Evolutionary conservation across 2,329 filamentous ascomycete species (phyloP), one percentile per base, ranked within the genome.

Genomic region (Tympanopsis confertula): DNA sequence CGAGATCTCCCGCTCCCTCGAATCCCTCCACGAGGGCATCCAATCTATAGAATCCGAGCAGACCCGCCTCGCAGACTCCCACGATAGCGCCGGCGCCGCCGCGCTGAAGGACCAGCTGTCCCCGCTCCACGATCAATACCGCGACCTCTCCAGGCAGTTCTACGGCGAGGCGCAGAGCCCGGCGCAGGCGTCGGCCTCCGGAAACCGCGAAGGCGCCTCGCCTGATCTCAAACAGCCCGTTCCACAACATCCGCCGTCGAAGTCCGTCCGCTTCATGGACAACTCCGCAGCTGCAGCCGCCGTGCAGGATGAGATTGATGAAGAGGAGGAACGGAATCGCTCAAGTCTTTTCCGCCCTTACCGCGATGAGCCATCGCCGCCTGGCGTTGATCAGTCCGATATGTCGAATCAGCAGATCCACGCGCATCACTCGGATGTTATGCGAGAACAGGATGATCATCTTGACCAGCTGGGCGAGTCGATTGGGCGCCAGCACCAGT

Each of bases 391-490:
- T 45, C 69, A 78, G 13, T 60, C 59, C 4, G 55, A 61, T 7
- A 67, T 94, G 53, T 69, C 72, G 54, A 96, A 96, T 58, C 68
- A 81, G 56, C 86, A 95, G 60, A 80, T 96, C 45, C 84, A 95
- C 61, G 68, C 72, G 17, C 88, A 93, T 58, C 91, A 98, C 61
- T 66, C 71, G 39, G 77, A 78, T 44, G 78, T 94, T 19, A 66
- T 98, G 26, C 70, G 72, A n/a, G 80, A 95, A 44, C 91, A 98
- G 60, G 91, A 98, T 54, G 82, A 85, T 46, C 87, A 94, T 57
- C 71, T 98, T n/a, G 89, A 96, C 56, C 69, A 73, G 7, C 66
- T 98, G 3, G 86, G 88, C n/a, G 75, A 78, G 50, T 86, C 78
- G 41, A 95, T 98, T 47, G 74, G 84, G 3, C 76, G 91, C 28